Evolutionary conservation across 176 grass and related monocot species (phyloP).

Genomic region (Poa annua): DNA sequence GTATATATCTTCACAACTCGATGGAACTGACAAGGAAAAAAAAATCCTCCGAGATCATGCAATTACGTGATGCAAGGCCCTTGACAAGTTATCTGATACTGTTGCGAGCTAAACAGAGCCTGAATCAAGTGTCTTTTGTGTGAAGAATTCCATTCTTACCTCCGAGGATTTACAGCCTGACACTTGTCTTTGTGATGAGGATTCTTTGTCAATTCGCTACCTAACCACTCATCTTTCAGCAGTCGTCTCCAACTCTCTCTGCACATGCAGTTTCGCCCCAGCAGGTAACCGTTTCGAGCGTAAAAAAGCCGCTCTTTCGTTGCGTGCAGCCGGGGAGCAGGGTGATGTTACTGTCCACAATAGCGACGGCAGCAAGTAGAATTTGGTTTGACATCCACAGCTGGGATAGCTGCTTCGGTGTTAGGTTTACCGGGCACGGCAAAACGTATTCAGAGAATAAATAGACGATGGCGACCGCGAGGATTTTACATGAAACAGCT

Average conservation of each 20-base stretch:
- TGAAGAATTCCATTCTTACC: background rate
- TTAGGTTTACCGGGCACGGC: background rate
- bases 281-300: background rate
- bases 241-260: background rate
- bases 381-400: slow-evolving; percentile 18
- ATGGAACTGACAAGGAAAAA: slow-evolving; percentile 49
- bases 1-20: slow-evolving; percentile 68
- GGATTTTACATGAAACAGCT: background rate
- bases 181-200: slow-evolving; percentile 7
- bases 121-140: background rate
- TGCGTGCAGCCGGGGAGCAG: slow-evolving; percentile 33
- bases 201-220: slow-evolving; percentile 15
- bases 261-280: background rate
- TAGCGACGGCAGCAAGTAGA: background rate
- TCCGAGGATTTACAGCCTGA: slow-evolving; percentile 15
- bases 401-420: background rate
- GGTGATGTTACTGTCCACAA: slow-evolving; percentile 9
- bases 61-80: background rate
- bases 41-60: background rate
- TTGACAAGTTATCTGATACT: background rate
- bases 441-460: background rate
- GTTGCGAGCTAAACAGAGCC: background rate
- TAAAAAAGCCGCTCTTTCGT: background rate
- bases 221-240: background rate
- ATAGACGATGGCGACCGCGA: background rate